Evolutionary conservation across 208 protist species (phyloP), one percentile per base, ranked within the genome.

Genomic region (Porcisia deanei): DNA sequence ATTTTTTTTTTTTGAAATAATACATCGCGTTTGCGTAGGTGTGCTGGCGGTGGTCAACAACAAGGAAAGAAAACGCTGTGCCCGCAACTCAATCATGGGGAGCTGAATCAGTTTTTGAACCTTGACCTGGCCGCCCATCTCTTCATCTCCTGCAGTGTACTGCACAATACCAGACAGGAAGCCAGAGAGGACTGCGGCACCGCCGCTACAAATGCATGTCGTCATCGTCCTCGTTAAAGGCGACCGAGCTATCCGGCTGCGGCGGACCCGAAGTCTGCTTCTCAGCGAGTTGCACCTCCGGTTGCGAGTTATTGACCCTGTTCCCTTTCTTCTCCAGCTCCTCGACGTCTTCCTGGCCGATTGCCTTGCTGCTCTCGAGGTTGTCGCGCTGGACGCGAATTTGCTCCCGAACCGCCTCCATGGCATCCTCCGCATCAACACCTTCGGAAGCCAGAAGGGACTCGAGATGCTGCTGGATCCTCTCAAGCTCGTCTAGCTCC

Each of bases 351-450:
- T 73, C 75, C 43, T 59, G 73, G 7, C 65, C 73, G 0, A 86
- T 73, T 20, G 75, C 81, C 25, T 78, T 61, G 22, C 54, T 41
- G 47, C 30, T 16, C 18, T 47, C 53, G 45, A 75, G 18, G 22
- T 74, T 59, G 1, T 86, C 61, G 37, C 82, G 86, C 55, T 90
- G 87, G 22, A 92, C 71, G 34, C 61, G 71, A 41, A 93, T 84
- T 77, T 95, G 87, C 72, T 89, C 84, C 14, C 80, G 86, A 25
- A 93, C 77, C 25, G 85, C 66, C 6, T 69, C 71, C 49, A 95
- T 79, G 25, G 85, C 80, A 49, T 93, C 85, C 18, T 8, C 41
- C 6, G 79, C 66, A 20, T 82, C 77, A 16, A 70, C 65, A 12
- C 58, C 58, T 43, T 71, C 43, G 4, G 47, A 52, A 2, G 75